A percentile compares a stretch with the other conserved stretches of the same genome.
These are phyloP conservation scores for Annulohypoxylon maeteangense DNA, from an alignment of 495 filamentous ascomycete genomes.

Conservation along the genomic window DNA sequence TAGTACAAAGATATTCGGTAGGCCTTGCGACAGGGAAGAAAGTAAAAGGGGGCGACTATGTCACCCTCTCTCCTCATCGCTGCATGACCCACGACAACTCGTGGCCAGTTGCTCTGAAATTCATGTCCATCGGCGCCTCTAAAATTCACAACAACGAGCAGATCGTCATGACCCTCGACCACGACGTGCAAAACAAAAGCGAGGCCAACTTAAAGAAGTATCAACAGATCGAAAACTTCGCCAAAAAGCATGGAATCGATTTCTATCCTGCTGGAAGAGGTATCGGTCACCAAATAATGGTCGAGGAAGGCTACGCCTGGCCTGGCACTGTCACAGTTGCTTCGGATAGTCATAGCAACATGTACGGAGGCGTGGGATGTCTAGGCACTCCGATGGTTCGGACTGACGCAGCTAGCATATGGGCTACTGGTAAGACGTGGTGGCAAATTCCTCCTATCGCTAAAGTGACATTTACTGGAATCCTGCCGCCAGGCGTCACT, in stretches of 20 bases:
- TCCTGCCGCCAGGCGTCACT: conserved; percentile 81
- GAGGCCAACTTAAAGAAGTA: conserved; percentile 89
- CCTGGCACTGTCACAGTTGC: conserved; percentile 87
- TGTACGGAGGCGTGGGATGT: conserved; percentile 87
- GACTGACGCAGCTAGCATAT: conserved; percentile 87
- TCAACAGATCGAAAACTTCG: conserved; percentile 85
- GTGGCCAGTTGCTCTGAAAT: conserved; percentile 86
- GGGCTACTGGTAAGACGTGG: conserved; percentile 86
- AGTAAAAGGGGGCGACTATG: conserved; percentile 82
- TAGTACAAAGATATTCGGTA: conserved; percentile 81
- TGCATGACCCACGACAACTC: conserved; percentile 97
- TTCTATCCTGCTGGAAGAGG: conserved; percentile 83
- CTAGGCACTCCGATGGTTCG: conserved; percentile 83
- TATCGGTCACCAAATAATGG: conserved; percentile 92
- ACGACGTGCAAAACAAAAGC: conserved; percentile 91
- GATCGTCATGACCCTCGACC: conserved; percentile 90
- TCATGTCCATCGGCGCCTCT: conserved; percentile 87
- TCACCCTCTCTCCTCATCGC: conserved; percentile 76
- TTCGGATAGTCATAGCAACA: conserved; percentile 85
- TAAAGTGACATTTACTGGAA: conserved; percentile 79
- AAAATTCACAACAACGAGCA: conserved; percentile 77
- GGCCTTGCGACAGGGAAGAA: conserved; percentile 77
- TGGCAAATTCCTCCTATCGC: conserved; percentile 91
- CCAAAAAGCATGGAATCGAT: conserved; percentile 78
- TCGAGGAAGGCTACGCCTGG: conserved; percentile 78